Evolutionary conservation across 495 filamentous ascomycete genomes (phyloP).

Genomic region (Lasiosphaeria ovina): DNA sequence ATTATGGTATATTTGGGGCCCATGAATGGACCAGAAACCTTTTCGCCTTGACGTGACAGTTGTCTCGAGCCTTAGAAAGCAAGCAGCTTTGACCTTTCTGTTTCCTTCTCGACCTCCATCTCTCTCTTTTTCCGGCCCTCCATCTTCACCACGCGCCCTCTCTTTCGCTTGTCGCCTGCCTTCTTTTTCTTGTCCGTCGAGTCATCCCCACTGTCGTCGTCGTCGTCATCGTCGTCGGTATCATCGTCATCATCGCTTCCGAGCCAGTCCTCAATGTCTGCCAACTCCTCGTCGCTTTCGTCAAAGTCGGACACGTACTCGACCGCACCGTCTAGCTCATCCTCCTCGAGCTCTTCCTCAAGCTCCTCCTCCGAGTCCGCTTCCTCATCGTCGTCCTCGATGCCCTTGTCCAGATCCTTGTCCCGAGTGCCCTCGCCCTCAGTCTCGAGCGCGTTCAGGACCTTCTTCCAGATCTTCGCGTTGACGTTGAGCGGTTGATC

Average conservation of each 20-base stretch:
- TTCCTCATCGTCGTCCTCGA: slow-evolving; percentile 78
- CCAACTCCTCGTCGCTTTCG: slow-evolving; percentile 53
- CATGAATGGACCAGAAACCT: no score
- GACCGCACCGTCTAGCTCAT: slow-evolving; percentile 67
- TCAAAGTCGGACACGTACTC: slow-evolving; percentile 75
- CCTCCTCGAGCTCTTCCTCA: slow-evolving; percentile 63
- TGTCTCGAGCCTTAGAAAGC: slow-evolving; percentile 36
- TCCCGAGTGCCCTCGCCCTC: slow-evolving; percentile 81
- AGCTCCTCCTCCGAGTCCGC: slow-evolving; percentile 63
- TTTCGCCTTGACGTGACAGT: no score
- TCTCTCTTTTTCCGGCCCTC: slow-evolving; percentile 68
- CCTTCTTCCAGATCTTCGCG: slow-evolving; percentile 95
- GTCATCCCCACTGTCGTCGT: slow-evolving; percentile 40
- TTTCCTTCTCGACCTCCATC: slow-evolving; percentile 71
- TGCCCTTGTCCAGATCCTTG: slow-evolving; percentile 79
- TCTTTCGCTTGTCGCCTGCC: slow-evolving; percentile 67
- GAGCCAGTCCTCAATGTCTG: slow-evolving; percentile 51
- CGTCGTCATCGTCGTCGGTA: slow-evolving; percentile 52
- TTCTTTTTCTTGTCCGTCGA: slow-evolving; percentile 48
- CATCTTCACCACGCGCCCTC: slow-evolving; percentile 49
- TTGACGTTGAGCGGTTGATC: slow-evolving; percentile 92
- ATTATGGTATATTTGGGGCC: no score
- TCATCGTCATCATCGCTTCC: slow-evolving; percentile 51
- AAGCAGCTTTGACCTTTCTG: slow-evolving; percentile 39
- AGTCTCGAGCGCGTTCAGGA: slow-evolving; percentile 83